Evolutionary conservation across 345 rosid genomes (phyloP).

Genomic region (Turnera subulata): DNA sequence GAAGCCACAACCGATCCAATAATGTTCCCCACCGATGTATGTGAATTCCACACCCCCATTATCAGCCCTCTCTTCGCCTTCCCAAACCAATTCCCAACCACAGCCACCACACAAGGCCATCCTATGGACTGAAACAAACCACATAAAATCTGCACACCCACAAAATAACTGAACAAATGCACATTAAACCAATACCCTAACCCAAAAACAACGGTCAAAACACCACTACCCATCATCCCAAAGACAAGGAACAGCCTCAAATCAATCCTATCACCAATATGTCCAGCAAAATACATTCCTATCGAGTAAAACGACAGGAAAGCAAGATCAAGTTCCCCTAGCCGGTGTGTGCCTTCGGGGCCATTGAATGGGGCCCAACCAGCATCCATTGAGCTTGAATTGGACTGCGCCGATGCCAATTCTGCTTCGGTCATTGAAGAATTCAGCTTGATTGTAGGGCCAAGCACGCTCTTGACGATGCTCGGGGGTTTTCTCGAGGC

Average conservation of each 20-base stretch:
- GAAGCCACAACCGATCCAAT: constrained; percentile 78
- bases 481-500: constrained; percentile 97
- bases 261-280: constrained; percentile 74
- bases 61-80: constrained; percentile 88
- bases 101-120: constrained; percentile 97
- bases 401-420: constrained; percentile 1
- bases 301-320: constrained; percentile 64
- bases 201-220: constrained; percentile 62
- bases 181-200: constrained; percentile 78
- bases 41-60: constrained; percentile 91
- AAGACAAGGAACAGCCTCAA: constrained; percentile 82
- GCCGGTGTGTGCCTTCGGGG: constrained; percentile 57
- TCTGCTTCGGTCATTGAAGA: constrained; percentile 8
- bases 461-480: constrained; percentile 87
- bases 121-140: constrained; percentile 93
- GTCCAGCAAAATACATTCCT: constrained; percentile 90
- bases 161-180: constrained; percentile 51
- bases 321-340: constrained; percentile 90
- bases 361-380: constrained; percentile 94
- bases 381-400: constrained; percentile 25
- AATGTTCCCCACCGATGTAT: constrained; percentile 83
- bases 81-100: constrained; percentile 89
- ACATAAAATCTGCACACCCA: constrained; percentile 64
- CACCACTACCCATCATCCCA: constrained; percentile 92
- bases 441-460: constrained; percentile 42